Evolutionary conservation across 164 flowering plant genomes (phyloP).

Genomic region (Vitis amurensis): DNA sequence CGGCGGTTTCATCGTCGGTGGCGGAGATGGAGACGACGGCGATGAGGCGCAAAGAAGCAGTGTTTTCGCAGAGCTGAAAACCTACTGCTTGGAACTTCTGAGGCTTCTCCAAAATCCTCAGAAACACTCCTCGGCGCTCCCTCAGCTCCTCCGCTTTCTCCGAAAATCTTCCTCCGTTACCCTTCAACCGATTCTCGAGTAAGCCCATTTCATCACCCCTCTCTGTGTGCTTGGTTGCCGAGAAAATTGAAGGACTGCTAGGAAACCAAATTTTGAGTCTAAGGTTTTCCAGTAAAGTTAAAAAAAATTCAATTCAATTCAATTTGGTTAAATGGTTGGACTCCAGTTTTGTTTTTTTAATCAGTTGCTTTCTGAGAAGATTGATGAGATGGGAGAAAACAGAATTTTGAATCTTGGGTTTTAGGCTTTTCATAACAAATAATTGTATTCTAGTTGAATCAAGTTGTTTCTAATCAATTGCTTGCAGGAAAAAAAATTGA

Average conservation of each 20-base stretch:
- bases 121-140: conserved; percentile 24
- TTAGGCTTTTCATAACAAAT: too few species aligned
- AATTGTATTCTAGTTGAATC: too few species aligned
- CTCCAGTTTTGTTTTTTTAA: too few species aligned
- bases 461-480: too few species aligned
- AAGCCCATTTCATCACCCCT: conserved; percentile 14
- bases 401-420: too few species aligned
- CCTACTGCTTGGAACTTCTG: conserved; percentile 52
- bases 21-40: not conserved
- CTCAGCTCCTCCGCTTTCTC: conserved; percentile 45
- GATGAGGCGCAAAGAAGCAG: conserved; percentile 10
- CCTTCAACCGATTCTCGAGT: conserved; percentile 78
- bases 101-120: conserved; percentile 55
- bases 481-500: too few species aligned
- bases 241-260: not conserved
- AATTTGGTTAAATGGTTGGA: too few species aligned
- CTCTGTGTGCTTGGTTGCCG: not conserved
- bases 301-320: too few species aligned
- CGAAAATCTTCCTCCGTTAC: conserved; percentile 32
- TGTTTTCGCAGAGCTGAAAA: conserved; percentile 50
- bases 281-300: not conserved
- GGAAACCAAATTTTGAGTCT: not conserved
- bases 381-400: too few species aligned
- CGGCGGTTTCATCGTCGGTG: conserved; percentile 5
- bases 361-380: too few species aligned